Conservation (phyloP, 768 basidiomycete genomes). For the Russula griseocarnosa region DNA sequence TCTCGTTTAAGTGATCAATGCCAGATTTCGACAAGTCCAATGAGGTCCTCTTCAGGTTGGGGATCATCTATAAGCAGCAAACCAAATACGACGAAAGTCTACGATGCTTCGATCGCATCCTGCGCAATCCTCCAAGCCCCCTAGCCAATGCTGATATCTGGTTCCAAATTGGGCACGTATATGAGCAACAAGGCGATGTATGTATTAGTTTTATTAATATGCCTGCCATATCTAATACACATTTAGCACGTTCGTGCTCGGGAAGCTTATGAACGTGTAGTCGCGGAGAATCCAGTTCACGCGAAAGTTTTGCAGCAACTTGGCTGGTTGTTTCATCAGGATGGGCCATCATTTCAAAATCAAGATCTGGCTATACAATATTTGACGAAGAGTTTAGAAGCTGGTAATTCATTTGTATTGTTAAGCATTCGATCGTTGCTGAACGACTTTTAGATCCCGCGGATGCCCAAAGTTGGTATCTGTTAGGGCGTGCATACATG, state of each 20-base stretch:
- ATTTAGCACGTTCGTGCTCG: constrained; percentile 80
- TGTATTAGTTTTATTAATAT: constrained; percentile 31
- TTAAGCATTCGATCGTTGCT: constrained; percentile 7
- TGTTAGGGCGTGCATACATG: constrained; percentile 98
- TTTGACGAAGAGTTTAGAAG: constrained; percentile 91
- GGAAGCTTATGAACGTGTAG: constrained; percentile 94
- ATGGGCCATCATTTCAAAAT: constrained; percentile 91
- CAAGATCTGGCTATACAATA: constrained; percentile 92
- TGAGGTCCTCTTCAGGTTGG: constrained; percentile 95
- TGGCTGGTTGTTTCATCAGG: constrained; percentile 96
- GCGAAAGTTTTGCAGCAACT: constrained; percentile 98
- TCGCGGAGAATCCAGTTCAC: constrained; percentile 87
- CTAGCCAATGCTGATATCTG: constrained; percentile 97
- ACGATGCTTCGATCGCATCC: constrained; percentile 92
- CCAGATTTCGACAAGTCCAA: constrained; percentile 97
- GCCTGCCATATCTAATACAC: constrained; percentile 25
- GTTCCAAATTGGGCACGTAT: constrained; percentile 99
- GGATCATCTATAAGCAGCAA: constrained; percentile 99
- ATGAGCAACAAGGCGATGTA: constrained; percentile 96
- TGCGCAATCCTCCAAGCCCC: constrained; percentile 91
- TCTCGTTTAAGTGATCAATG: constrained; percentile 5
- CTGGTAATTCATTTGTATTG: constrained; percentile 59
- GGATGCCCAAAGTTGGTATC: constrained; percentile 98
- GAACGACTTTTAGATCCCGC: constrained; percentile 61
- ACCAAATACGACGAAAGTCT: constrained; percentile 87